phyloP scores from a whole-genome alignment of 257 asterid genomes.

The Salvia miltiorrhiza region DNA sequence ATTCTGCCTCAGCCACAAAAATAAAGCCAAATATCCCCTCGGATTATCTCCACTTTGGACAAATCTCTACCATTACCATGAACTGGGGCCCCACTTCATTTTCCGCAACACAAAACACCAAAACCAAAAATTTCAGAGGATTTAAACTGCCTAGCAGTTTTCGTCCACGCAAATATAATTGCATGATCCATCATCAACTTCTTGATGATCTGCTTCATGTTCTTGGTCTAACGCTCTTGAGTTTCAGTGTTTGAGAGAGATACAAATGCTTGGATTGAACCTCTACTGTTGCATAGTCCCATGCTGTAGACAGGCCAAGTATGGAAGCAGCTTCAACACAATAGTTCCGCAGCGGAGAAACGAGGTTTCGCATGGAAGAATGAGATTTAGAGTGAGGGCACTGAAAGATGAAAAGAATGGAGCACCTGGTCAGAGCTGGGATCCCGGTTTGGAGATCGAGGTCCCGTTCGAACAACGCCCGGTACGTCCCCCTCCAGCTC shows the following conservation, averaged over 20 bases:
- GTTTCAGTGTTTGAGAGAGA: not conserved
- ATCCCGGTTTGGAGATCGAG: slow-evolving; percentile 78
- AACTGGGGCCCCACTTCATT: slow-evolving; percentile 19
- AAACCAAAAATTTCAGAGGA: not conserved
- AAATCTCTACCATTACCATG: not conserved
- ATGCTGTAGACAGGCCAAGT: slow-evolving; percentile 24
- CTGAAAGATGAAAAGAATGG: slow-evolving; percentile 68
- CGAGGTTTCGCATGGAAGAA: slow-evolving; percentile 18
- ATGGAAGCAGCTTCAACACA: slow-evolving; percentile 27
- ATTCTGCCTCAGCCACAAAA: slow-evolving; percentile 42
- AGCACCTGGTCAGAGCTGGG: slow-evolving; percentile 78
- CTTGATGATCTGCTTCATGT: not conserved
- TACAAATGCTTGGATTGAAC: slow-evolving; percentile 47
- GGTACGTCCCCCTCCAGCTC: slow-evolving; percentile 33
- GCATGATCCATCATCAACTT: slow-evolving; percentile 26
- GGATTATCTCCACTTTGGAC: slow-evolving; percentile 32
- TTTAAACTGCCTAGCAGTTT: slow-evolving; percentile 1
- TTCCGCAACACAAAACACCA: not conserved
- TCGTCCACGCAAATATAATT: slow-evolving; percentile 48
- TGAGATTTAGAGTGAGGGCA: slow-evolving; percentile 42
- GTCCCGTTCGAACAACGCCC: slow-evolving; percentile 91
- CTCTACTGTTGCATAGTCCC: slow-evolving; percentile 38
- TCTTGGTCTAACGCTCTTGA: not conserved
- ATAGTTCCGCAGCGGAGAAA: slow-evolving; percentile 27
- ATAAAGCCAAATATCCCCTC: slow-evolving; percentile 5